Base-by-base conservation (phyloP, 2,329 filamentous ascomycete genomes). In the Penicillium sp. region DNA sequence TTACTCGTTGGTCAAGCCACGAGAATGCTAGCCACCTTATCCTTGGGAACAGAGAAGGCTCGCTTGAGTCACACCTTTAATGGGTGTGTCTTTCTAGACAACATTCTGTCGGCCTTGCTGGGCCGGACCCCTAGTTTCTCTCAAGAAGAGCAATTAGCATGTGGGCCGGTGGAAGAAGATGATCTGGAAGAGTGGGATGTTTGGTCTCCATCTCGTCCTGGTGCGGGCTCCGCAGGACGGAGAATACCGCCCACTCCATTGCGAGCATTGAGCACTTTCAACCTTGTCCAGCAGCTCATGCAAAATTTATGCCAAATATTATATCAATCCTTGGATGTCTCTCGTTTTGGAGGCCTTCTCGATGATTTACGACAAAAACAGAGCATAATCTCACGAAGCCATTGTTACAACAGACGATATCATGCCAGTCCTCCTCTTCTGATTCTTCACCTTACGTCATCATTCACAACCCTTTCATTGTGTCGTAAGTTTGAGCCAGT, bases 1-100 rank as follows among this genome's bases (percentile, higher is more conserved):
- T 65, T 86, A 0, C 67, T 87, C 5, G 43, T 50, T 21, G 87
- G 86, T 0, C 77, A 81, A 56, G 87, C 87, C 16, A 80, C 82
- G 27, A 79, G 84, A 9, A 74, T 82, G 33, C 71, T 62, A 16
- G 33, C 3, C 10, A 48, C 27, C n/a, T 14, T 60, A 13, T 45
- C 48, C 2, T 5, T 52, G 21, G 13, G 49, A 11, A 46, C 48
- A 37, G 55, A 42, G n/a, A 57, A 53, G 35, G 2, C 22, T 51
- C 60, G 58, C 10, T 60, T 54, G 33, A 43, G 43, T 11, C 63
- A 64, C 39, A 57, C 55, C 3, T 54, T 61, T 24, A 50, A 61
- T 33, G 62, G 56, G 13, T 63, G 62, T 47, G 35, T 59, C 21
- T 33, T 61, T 33, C 43, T 66, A 8, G 62, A 65, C 43, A 65